Base-by-base conservation (phyloP, 192 early-diverging fungal genomes). In the Gamsiella multidivaricata region DNA sequence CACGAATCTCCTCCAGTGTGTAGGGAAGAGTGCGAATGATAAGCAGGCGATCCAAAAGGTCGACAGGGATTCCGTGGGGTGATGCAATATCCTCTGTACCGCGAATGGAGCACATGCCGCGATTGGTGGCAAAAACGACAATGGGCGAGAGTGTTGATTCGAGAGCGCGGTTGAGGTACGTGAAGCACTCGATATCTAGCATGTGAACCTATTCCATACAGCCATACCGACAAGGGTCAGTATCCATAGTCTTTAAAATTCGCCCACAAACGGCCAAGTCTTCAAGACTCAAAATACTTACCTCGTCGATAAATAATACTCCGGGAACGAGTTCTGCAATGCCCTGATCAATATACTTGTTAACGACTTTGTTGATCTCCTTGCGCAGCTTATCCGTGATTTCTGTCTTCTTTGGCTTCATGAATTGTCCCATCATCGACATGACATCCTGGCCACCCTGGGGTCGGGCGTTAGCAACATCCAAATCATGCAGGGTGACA, bases 111-210 rank as follows among this genome's bases (percentile, higher is more conserved):
- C 94, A 96, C 82, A 96, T 92, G 46, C 96, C 96, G 56, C 96
- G 91, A 83, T 99, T 99, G 25, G 97, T 97, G 5, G 98, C 98
- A 82, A 99, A 92, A 50, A 99, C 92, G 15, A 99, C 98, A 74
- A 99, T 97, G 22, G 98, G 98, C 11, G 95, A 93, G 32, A 99
- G 87, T 33, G 93, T 88, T 2, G 95, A 96, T 81, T 99, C 98
- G 25, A 99, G 86, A 28, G 98, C 98, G 39, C 97, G 94, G 86
- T 98, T 99, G 59, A 99, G 86, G 72, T 97, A 99, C 2, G 98
- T 98, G 75, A 99, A 99, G 85, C 96, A 99, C 80, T 99, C 98
- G 73, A 99, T 96, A 83, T 99, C 98, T 25, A 99, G 88, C 94
- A 99, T 98, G 78, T 99, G 98, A 17, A 98, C 97, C 90, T 92